Base-by-base conservation (phyloP, 2,329 filamentous ascomycete species). In the Trichoderma aggressivum region DNA sequence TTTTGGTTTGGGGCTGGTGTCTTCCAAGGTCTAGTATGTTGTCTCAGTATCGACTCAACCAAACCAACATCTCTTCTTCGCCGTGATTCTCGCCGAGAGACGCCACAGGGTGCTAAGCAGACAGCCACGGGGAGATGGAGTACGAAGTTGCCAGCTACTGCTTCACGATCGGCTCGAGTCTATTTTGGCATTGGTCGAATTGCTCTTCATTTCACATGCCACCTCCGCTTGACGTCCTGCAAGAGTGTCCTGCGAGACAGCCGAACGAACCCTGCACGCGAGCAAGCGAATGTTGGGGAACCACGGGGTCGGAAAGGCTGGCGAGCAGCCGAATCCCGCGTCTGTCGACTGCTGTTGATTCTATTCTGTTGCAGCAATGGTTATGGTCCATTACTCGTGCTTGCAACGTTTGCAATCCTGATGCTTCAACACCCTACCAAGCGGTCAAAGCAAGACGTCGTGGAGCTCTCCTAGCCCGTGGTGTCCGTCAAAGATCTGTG, bases 401-500 rank as follows among this genome's bases (percentile, higher is more conserved):
- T n/a, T n/a, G 3, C 56, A 36, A 14, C n/a, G 30, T 32, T 34
- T 34, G 28, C 55, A 16, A n/a, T 36, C 36, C 32, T 43, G 26
- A 39, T 21, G 21, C 61, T 63, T 56, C 50, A 32, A 64, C 5
- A 24, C 26, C 18, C 61, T 24, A 21, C 12, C 21, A 21, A 12
- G 8, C 32, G 28, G 28, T 66, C 24, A 24, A n/a, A 55, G 50
- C 30, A 11, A 11, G 12, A 30, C 50, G 12, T 36, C 59, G 59
- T 61, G 59, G 21, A 43, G 59, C 7, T 12, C 26, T 28, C 14
- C 21, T 28, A 43, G 59, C 24, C 34, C 5, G 34, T 24, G 59
- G 28, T 21, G 12, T 50, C 50, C 64, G 66, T 61, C 53, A 60
- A 8, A 61, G 66, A 61, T 69, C 66, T 61, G 55, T 58, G 39